Percentiles rank a stretch among this genome's conserved stretches.
Conservation (phyloP, 805 yeast genomes). For the Candida maesae region DNA sequence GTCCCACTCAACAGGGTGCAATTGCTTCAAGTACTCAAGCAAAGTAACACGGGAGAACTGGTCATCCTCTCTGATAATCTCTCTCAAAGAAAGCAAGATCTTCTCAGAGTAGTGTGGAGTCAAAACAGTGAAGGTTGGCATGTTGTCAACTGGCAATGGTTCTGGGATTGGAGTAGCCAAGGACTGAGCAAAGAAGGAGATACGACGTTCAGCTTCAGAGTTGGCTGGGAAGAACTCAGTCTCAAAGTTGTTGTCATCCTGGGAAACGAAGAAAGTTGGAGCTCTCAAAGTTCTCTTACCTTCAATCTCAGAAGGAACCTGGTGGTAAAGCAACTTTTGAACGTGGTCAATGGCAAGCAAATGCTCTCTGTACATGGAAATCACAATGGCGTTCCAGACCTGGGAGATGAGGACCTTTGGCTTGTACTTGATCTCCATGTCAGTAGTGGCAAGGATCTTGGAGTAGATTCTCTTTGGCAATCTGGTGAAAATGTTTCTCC, state of each 20-base stretch:
- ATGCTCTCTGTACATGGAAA: conserved; percentile 99
- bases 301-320: conserved; percentile 96
- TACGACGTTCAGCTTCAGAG: conserved; percentile 99
- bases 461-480: conserved; percentile 98
- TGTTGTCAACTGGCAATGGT: conserved; percentile 98
- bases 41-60: conserved; percentile 93
- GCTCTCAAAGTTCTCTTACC: conserved; percentile 98
- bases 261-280: conserved; percentile 97
- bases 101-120: conserved; percentile 96
- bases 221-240: conserved; percentile 96
- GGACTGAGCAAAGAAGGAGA: conserved; percentile 98
- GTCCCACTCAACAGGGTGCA: conserved; percentile 97
- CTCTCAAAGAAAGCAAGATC: conserved; percentile 88
- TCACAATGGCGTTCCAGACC: conserved; percentile 98
- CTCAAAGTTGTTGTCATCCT: conserved; percentile 88
- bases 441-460: conserved; percentile 95
- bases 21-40: conserved; percentile 88
- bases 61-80: conserved; percentile 95
- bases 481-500: conserved; percentile 98
- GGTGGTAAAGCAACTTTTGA: conserved; percentile 94
- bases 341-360: conserved; percentile 97
- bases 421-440: conserved; percentile 98
- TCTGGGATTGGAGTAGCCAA: conserved; percentile 98
- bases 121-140: conserved; percentile 98
- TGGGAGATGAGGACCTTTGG: conserved; percentile 98